Conservation (phyloP, 2,329 filamentous ascomycete species). For the Emergomyces pasteurianus region DNA sequence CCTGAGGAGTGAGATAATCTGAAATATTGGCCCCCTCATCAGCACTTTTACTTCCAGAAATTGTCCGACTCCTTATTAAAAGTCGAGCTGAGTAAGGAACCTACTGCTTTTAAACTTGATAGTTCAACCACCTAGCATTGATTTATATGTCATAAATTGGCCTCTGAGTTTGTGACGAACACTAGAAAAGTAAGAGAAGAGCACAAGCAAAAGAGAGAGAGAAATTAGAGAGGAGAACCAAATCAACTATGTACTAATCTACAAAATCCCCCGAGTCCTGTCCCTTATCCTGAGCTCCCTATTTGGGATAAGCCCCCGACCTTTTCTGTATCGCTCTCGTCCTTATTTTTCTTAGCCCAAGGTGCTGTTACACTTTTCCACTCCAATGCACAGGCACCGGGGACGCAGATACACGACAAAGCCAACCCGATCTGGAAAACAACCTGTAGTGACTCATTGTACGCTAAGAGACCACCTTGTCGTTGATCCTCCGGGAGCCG, state of each 20-base stretch:
- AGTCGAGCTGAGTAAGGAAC: no score
- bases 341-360: background rate
- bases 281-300: background rate
- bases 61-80: no score
- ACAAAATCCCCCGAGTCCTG: no score
- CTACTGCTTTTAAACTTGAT: no score
- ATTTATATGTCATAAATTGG: no score
- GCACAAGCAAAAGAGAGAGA: background rate
- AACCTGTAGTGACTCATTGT: background rate
- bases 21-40: no score
- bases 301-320: background rate
- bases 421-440: background rate
- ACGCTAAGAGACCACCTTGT: background rate
- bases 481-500: background rate
- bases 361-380: background rate
- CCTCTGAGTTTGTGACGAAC: no score
- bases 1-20: no score
- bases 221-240: background rate
- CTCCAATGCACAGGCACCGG: background rate
- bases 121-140: no score
- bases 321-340: background rate
- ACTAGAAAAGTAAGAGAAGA: no score
- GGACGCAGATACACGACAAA: background rate
- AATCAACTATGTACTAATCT: background rate
- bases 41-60: no score